Conservation (phyloP, 1,284 basidiomycete genomes). For the Sphagnurus paluster region DNA sequence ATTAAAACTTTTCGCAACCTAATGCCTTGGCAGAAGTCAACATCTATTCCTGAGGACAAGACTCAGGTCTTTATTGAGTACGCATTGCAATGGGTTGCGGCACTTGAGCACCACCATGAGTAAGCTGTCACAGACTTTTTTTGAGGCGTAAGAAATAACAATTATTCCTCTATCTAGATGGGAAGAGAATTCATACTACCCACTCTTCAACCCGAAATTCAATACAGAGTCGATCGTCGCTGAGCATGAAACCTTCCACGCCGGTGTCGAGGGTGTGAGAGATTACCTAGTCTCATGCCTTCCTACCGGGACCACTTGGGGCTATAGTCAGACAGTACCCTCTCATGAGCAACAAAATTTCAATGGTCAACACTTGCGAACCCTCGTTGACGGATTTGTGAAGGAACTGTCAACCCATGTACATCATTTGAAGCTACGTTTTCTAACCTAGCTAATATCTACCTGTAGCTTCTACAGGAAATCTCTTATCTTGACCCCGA, state of each 20-base stretch:
- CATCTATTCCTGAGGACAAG: constrained; percentile 9
- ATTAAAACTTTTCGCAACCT: neutral
- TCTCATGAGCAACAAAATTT: constrained; percentile 13
- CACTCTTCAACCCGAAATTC: constrained; percentile 18
- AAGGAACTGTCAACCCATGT: constrained; percentile 15
- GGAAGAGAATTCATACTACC: constrained; percentile 20
- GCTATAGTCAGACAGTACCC: constrained; percentile 14
- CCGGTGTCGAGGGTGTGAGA: constrained; percentile 15
- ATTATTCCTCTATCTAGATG: too few relatives aligned
- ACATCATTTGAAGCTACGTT: neutral
- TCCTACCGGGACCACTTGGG: constrained; percentile 18
- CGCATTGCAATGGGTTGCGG: constrained; percentile 20
- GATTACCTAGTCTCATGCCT: constrained; percentile 20
- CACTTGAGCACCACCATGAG: constrained; percentile 20
- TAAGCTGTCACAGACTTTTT: constrained; percentile 9
- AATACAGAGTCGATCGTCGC: constrained; percentile 16
- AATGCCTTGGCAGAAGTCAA: constrained; percentile 9
- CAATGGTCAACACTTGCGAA: constrained; percentile 6
- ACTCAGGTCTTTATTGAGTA: constrained; percentile 15
- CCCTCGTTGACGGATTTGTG: constrained; percentile 16
- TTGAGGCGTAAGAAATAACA: too few relatives aligned
- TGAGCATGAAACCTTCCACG: constrained; percentile 20
- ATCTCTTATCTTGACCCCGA: constrained; percentile 18
- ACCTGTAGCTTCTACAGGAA: constrained; percentile 15
- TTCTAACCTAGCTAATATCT: neutral